These are phyloP conservation scores for Medicago ruthenica DNA, from an alignment of 306 rosid species.

Conservation along the genomic window DNA sequence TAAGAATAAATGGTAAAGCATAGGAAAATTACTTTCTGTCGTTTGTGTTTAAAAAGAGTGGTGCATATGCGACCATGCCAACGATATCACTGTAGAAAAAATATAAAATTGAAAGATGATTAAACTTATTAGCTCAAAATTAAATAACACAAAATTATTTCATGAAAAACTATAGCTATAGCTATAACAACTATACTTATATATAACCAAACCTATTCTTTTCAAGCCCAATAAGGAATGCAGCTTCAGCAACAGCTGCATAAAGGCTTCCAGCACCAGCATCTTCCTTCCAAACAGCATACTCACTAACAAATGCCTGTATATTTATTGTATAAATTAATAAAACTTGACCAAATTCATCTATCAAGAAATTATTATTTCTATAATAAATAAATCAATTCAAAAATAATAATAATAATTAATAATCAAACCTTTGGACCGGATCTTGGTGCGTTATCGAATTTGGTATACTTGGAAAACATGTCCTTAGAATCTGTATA, in stretches of 20 bases:
- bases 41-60: slow-evolving; percentile 67
- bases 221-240: slow-evolving; percentile 80
- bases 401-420: no score
- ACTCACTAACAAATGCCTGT: slow-evolving; percentile 91
- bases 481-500: slow-evolving; percentile 61
- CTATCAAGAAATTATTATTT: not conserved
- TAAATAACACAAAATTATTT: not conserved
- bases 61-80: slow-evolving; percentile 82
- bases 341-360: not conserved
- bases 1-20: not conserved
- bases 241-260: slow-evolving; percentile 81
- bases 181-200: no score
- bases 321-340: not conserved
- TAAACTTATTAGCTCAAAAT: not conserved
- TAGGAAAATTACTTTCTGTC: slow-evolving; percentile 53
- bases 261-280: slow-evolving; percentile 66
- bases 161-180: no score
- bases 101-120: not conserved
- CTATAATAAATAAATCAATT: not conserved
- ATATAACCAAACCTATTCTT: slow-evolving; percentile 63
- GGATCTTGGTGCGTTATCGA: slow-evolving; percentile 54
- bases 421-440: slow-evolving; percentile 45
- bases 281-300: slow-evolving; percentile 71
- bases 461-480: slow-evolving; percentile 54
- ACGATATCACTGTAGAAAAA: slow-evolving; percentile 60